A percentile compares a stretch with the other conserved stretches of the same genome.
Conservation (phyloP, 257 asterid genomes). For the Thymus mandschuricus region DNA sequence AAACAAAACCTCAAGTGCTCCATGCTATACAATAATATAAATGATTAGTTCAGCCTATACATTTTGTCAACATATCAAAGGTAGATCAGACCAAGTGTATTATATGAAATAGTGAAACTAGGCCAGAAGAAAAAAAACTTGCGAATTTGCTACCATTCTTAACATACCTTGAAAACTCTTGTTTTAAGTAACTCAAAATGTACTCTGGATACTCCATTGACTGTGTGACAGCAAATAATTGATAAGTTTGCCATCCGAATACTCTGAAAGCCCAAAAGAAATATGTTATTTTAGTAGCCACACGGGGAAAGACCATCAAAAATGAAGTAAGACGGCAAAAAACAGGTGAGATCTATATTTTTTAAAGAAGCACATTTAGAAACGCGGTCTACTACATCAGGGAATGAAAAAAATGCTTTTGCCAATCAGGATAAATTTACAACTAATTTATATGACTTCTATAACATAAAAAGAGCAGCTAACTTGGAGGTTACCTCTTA, state of each 20-base stretch:
- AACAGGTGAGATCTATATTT: not conserved
- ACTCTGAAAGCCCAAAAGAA: conserved; percentile 34
- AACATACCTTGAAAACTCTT: conserved; percentile 52
- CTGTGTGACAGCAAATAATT: conserved; percentile 52
- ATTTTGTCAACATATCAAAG: too few relatives aligned
- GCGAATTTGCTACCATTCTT: not conserved
- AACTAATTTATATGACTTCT: not conserved
- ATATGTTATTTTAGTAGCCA: not conserved
- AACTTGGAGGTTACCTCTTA: not conserved
- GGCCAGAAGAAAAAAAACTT: conserved; percentile 1
- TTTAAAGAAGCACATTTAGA: not conserved
- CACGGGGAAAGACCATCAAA: conserved; percentile 12
- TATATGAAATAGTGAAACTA: not conserved
- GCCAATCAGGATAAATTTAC: not conserved
- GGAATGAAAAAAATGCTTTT: not conserved
- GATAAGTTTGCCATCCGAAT: conserved; percentile 59
- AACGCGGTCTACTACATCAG: not conserved
- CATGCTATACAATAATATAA: not conserved
- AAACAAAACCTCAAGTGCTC: not conserved
- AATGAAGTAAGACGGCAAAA: conserved; percentile 5
- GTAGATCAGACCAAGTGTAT: not conserved
- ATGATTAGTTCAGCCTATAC: not conserved
- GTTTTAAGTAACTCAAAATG: conserved; percentile 48
- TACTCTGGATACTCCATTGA: conserved; percentile 54
- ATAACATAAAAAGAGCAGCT: not conserved